Percentiles rank a stretch among this genome's conserved stretches.
Evolutionary conservation across 2,329 filamentous ascomycete genomes (phyloP).

Genomic region (Colletotrichum noveboracense): DNA sequence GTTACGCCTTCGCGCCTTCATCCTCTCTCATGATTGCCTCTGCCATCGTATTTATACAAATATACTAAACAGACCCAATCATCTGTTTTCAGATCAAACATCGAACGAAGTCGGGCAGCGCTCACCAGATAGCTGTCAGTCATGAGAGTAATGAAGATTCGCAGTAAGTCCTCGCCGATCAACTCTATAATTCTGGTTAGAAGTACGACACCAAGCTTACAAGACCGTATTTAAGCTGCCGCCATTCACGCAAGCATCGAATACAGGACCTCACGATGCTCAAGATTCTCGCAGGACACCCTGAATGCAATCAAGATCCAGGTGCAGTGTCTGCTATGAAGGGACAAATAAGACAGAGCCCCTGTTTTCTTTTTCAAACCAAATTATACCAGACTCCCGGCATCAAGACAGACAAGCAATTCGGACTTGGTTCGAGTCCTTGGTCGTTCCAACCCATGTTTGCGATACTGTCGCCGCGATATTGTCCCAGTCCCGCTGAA

Average conservation of each 20-base stretch:
- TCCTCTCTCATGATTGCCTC: fast-evolving
- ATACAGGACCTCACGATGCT: background rate
- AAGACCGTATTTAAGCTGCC: background rate
- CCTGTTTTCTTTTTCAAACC: too few species aligned
- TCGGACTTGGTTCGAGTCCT: too few species aligned
- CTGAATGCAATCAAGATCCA: background rate
- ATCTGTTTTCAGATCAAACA: fast-evolving
- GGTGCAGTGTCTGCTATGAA: background rate
- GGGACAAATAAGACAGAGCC: too few species aligned
- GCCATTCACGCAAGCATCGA: too few species aligned
- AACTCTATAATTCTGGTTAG: background rate
- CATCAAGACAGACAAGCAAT: too few species aligned
- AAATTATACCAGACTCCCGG: too few species aligned
- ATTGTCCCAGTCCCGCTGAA: too few species aligned
- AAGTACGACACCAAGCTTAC: fast-evolving
- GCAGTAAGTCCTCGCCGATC: too few species aligned
- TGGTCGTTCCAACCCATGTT: too few species aligned
- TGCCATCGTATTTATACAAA: background rate
- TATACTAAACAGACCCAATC: background rate
- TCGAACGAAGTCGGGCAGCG: background rate
- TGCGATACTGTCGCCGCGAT: too few species aligned
- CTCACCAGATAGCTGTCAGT: background rate
- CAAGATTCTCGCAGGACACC: fast-evolving
- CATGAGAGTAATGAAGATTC: background rate
- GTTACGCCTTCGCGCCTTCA: background rate